A percentile compares a stretch with the other conserved stretches of the same genome.
These are phyloP conservation scores for Globisporangium okanoganense DNA, from an alignment of 352 stramenopile genomes.

Conservation along the genomic window DNA sequence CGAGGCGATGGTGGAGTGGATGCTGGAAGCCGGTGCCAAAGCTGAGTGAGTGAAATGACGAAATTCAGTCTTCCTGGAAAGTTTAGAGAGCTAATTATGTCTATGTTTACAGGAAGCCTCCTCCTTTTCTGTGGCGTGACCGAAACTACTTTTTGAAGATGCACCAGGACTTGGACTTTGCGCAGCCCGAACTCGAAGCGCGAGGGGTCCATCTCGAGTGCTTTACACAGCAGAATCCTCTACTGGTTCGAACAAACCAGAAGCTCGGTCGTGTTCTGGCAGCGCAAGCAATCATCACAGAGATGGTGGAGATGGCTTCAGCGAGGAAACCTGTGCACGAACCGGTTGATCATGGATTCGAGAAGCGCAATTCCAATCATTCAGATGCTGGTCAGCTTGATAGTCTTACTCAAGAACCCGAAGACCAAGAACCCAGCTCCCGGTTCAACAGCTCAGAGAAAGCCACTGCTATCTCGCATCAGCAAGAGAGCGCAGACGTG, in stretches of 20 bases:
- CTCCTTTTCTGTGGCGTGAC: slow-evolving; percentile 65
- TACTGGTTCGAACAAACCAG: slow-evolving; percentile 70
- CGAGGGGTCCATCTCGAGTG: slow-evolving; percentile 56
- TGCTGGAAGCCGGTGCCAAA: slow-evolving; percentile 66
- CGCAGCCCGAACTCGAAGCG: slow-evolving; percentile 39
- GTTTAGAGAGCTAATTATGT: not conserved
- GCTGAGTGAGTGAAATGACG: slow-evolving; percentile 40
- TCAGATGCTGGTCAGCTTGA: not conserved
- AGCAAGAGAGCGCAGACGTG: slow-evolving; percentile 12
- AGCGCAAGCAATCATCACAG: slow-evolving; percentile 64
- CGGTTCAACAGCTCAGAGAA: not conserved
- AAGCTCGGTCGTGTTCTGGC: slow-evolving; percentile 65
- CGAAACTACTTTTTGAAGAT: slow-evolving; percentile 80
- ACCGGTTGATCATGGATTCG: slow-evolving; percentile 15
- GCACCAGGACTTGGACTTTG: slow-evolving; percentile 66
- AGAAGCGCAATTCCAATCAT: slow-evolving; percentile 1
- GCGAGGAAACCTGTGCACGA: not conserved
- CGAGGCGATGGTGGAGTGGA: slow-evolving; percentile 77
- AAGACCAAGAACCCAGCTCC: not conserved
- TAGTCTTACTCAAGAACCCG: not conserved
- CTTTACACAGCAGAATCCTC: slow-evolving; percentile 44
- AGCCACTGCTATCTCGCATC: not conserved
- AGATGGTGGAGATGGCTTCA: slow-evolving; percentile 44
- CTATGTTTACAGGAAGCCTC: slow-evolving; percentile 36
- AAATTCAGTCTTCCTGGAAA: not conserved